Percentiles rank a stretch among this genome's conserved stretches.
Conservation (phyloP, 768 basidiomycete genomes). For the Strobilomyces echinocephalus region DNA sequence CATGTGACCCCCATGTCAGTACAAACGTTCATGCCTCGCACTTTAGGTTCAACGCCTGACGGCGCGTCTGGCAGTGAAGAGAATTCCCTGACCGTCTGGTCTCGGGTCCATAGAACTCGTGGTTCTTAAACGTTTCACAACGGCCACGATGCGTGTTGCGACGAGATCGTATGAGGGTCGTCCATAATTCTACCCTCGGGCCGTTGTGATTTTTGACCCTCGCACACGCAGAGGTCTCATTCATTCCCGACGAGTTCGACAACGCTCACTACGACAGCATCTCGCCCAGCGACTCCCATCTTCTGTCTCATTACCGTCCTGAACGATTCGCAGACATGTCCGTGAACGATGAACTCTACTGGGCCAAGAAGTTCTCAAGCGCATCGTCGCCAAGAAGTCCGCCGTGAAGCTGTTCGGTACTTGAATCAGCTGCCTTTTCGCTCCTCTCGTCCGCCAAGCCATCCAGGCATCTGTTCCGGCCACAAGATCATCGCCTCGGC, state of each 20-base stretch:
- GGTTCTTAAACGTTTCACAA: background rate
- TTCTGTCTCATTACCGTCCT: background rate
- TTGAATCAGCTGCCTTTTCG: background rate
- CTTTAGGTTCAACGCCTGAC: background rate
- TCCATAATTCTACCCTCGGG: no score
- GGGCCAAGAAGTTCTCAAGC: constrained; percentile 37
- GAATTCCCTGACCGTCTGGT: background rate
- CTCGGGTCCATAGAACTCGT: background rate
- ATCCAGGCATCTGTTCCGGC: constrained; percentile 44
- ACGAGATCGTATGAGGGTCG: no score
- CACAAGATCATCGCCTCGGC: constrained; percentile 84
- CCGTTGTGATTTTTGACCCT: background rate
- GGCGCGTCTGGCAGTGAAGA: background rate
- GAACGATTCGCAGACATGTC: no score
- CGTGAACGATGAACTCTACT: constrained; percentile 51
- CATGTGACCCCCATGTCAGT: background rate
- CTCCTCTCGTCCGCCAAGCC: background rate
- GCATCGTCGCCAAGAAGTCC: constrained; percentile 50
- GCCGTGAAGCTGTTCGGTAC: no score
- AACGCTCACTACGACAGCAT: constrained; percentile 70
- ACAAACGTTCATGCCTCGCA: background rate
- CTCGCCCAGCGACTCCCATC: constrained; percentile 70
- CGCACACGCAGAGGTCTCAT: constrained; percentile 22
- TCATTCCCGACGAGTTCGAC: constrained; percentile 64
- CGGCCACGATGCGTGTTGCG: background rate